A percentile compares a stretch with the other conserved stretches of the same genome.
Conservation (phyloP, 805 yeast genomes). For the Candida manassasensis region DNA sequence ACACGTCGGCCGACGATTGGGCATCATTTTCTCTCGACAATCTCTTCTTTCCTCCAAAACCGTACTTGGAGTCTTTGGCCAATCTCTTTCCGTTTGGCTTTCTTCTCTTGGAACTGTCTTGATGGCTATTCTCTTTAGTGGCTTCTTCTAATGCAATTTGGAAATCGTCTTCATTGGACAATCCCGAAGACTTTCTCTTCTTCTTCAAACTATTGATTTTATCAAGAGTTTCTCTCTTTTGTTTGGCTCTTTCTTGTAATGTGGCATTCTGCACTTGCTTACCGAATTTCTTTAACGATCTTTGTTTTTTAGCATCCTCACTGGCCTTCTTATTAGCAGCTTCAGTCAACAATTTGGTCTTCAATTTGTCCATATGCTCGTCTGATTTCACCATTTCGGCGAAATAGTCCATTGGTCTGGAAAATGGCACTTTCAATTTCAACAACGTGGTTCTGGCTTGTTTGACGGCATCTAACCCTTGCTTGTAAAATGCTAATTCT, state of each 20-base stretch:
- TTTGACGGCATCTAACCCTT: slow-evolving; percentile 79
- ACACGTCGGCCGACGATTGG: slow-evolving; percentile 62
- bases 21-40: slow-evolving; percentile 70
- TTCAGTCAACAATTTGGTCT: slow-evolving; percentile 73
- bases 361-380: slow-evolving; percentile 95
- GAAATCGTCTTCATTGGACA: slow-evolving; percentile 65
- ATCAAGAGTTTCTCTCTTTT: slow-evolving; percentile 84
- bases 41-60: slow-evolving; percentile 75
- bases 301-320: slow-evolving; percentile 90
- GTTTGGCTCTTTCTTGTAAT: slow-evolving; percentile 87
- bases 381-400: slow-evolving; percentile 98
- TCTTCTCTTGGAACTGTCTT: slow-evolving; percentile 42
- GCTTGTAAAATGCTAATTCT: slow-evolving; percentile 92
- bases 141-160: slow-evolving; percentile 92
- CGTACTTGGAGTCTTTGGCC: slow-evolving; percentile 71
- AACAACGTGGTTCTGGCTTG: slow-evolving; percentile 63
- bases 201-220: slow-evolving; percentile 87
- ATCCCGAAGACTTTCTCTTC: slow-evolving; percentile 76
- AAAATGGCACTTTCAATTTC: slow-evolving; percentile 75
- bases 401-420: slow-evolving; percentile 92
- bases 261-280: slow-evolving; percentile 95
- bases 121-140: slow-evolving; percentile 34
- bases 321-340: slow-evolving; percentile 82
- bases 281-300: slow-evolving; percentile 94
- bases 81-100: slow-evolving; percentile 61